Evolutionary conservation across 306 rosid species (phyloP), one percentile per base, ranked within the genome.

Genomic region (Glycine tomentella): DNA sequence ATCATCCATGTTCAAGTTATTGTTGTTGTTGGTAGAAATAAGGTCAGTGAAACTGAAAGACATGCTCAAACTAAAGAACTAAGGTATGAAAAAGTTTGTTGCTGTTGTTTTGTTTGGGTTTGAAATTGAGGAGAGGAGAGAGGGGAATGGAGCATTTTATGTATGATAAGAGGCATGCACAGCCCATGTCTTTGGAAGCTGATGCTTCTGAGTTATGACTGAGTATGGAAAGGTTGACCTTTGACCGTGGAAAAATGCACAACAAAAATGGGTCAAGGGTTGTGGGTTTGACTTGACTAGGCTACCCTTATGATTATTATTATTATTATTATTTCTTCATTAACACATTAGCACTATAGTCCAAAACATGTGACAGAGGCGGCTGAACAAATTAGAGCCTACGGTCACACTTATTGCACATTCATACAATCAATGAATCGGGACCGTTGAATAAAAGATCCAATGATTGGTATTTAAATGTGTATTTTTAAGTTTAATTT

Each of bases 221-320:
- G 20, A 58, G 92, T 83, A 89, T 84, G 52, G 73, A 25, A 12
- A 50, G 38, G 49, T 36, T 45, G 56, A 86, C 66, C 55, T 88
- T 89, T 94, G 98, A 94, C 97, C 87, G 91, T 89, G 76, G 98
- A 92, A 94, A 81, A 20, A 69, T 3, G 11, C 49, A 44, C 10
- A 46, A 5, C 9, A 3, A 69, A 36, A 4, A 34, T 52, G 8
- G 82, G 94, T 92, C 95, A 89, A 87, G 83, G 79, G 80, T 85
- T 87, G 94, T 83, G 89, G 90, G 87, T 94, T 92, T 92, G 96
- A 92, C 96, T 89, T 81, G 97, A 90, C 94, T 83, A 0, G 14
- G 63, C 38, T 36, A 12, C 58, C 51, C 61, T 38, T 42, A n/a
- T 40, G 3, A 44, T 68, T 8, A 46, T 40, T 13, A 74, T 57